phyloP scores from a whole-genome alignment of 768 basidiomycete genomes.

The Suillus sp. region DNA sequence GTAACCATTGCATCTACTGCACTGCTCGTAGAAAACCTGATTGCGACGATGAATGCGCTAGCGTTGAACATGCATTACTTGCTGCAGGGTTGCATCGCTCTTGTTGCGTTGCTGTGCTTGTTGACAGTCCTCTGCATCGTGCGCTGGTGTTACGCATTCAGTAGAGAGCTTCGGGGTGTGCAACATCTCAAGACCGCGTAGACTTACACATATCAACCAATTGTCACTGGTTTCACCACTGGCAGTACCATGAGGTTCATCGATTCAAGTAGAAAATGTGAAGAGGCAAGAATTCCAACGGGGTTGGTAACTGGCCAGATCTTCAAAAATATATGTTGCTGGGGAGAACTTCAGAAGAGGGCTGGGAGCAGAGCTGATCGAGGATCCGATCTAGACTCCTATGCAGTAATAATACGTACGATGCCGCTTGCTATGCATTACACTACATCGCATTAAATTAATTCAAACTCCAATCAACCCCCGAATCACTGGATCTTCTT shows the following conservation, averaged over 20 bases:
- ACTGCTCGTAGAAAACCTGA: not conserved
- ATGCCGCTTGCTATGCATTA: not conserved
- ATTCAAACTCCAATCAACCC: not conserved
- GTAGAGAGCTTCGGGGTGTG: not conserved
- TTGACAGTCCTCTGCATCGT: not conserved
- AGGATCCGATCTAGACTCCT: not conserved
- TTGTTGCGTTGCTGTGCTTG: not conserved
- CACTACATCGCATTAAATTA: not conserved
- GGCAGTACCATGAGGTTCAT: not conserved
- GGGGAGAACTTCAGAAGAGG: not conserved
- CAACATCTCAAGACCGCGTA: not conserved
- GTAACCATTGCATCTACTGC: not conserved
- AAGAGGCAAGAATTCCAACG: not conserved
- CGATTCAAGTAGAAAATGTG: not conserved
- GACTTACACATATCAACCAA: not conserved
- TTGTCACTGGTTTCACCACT: not conserved
- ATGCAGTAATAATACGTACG: not conserved
- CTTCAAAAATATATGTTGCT: not conserved
- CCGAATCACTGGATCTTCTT: conserved; percentile 2
- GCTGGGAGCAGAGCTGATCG: not conserved
- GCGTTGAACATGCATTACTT: not conserved
- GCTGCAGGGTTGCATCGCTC: not conserved
- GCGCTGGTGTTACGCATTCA: not conserved
- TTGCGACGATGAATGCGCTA: not conserved
- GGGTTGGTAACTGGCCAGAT: not conserved